phyloP scores from a whole-genome alignment of 148 eudicot genomes.

The Fallopia convolvulus region DNA sequence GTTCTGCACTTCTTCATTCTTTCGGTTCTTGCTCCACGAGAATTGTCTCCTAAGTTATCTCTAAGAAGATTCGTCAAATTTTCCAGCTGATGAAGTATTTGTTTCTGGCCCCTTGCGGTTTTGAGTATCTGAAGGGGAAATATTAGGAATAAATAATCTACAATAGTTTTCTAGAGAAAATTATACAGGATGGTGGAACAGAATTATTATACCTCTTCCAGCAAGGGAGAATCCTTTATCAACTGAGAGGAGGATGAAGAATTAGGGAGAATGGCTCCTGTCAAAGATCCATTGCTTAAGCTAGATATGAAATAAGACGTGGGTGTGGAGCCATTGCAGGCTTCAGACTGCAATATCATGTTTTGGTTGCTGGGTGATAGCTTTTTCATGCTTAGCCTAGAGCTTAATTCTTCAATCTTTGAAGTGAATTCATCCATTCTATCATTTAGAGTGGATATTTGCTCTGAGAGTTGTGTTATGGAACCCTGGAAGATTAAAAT shows the following conservation, averaged over 20 bases:
- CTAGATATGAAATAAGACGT: conserved; percentile 72
- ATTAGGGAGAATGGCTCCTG: conserved; percentile 46
- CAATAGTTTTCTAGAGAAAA: not conserved
- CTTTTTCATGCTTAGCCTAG: conserved; percentile 41
- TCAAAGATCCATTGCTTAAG: conserved; percentile 65
- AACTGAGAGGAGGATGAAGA: conserved; percentile 65
- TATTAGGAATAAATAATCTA: not conserved
- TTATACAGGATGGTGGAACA: not conserved
- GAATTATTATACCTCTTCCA: conserved; percentile 60
- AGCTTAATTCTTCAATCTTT: conserved; percentile 67
- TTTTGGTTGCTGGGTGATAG: conserved; percentile 45
- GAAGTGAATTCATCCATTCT: conserved; percentile 84
- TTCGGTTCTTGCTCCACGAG: conserved; percentile 24
- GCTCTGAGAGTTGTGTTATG: conserved; percentile 62
- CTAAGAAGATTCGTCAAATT: conserved; percentile 56
- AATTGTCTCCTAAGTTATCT: conserved; percentile 37
- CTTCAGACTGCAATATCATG: conserved; percentile 39
- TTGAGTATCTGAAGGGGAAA: conserved; percentile 36
- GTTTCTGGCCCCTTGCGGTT: conserved; percentile 73
- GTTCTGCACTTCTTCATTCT: conserved; percentile 24
- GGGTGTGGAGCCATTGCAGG: conserved; percentile 69
- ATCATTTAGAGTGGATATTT: conserved; percentile 71
- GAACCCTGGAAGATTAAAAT: conserved; percentile 34
- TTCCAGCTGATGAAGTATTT: conserved; percentile 74
- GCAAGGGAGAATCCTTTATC: conserved; percentile 48